A percentile compares a stretch with the other conserved stretches of the same genome.
These are phyloP conservation scores for Fusarium albidum DNA, from an alignment of 2,329 filamentous ascomycete species.

Conservation along the genomic window DNA sequence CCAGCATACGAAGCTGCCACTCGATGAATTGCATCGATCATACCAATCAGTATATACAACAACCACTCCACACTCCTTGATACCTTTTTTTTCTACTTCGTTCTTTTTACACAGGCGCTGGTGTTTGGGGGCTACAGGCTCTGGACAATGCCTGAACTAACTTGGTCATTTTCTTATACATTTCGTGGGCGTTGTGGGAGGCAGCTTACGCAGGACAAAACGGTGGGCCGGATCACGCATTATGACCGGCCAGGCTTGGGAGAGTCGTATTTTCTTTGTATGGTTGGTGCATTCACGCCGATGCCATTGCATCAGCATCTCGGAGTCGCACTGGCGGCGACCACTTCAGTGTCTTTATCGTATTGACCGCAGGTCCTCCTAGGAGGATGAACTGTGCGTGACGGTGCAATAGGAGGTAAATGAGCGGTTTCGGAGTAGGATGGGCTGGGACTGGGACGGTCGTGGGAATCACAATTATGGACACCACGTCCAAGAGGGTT, in stretches of 20 bases:
- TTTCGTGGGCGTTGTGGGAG: constrained; percentile 34
- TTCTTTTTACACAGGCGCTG: constrained; percentile 33
- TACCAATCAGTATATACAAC: constrained; percentile 23
- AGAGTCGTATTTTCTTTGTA: constrained; percentile 20
- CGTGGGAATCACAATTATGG: constrained; percentile 22
- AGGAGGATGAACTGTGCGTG: constrained; percentile 27
- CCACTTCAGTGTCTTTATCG: constrained; percentile 19
- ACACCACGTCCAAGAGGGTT: constrained; percentile 8
- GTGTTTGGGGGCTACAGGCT: constrained; percentile 30
- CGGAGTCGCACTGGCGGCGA: constrained; percentile 23
- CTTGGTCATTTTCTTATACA: constrained; percentile 30
- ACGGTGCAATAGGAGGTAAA: constrained; percentile 12
- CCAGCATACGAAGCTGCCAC: constrained; percentile 67
- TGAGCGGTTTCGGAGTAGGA: constrained; percentile 24
- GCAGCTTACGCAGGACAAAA: constrained; percentile 29
- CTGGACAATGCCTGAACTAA: constrained; percentile 17
- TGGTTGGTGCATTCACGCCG: constrained; percentile 20
- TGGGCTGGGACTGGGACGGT: constrained; percentile 2
- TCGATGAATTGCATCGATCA: constrained; percentile 44
- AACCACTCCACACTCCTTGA: constrained; percentile 32
- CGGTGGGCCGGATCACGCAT: constrained; percentile 29
- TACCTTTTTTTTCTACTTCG: constrained; percentile 18
- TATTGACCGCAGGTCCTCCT: constrained; percentile 26
- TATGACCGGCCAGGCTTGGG: constrained; percentile 26
- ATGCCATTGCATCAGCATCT: constrained; percentile 15